Conservation (phyloP, 495 filamentous ascomycete species). For the Mycothermus thermophilus region DNA sequence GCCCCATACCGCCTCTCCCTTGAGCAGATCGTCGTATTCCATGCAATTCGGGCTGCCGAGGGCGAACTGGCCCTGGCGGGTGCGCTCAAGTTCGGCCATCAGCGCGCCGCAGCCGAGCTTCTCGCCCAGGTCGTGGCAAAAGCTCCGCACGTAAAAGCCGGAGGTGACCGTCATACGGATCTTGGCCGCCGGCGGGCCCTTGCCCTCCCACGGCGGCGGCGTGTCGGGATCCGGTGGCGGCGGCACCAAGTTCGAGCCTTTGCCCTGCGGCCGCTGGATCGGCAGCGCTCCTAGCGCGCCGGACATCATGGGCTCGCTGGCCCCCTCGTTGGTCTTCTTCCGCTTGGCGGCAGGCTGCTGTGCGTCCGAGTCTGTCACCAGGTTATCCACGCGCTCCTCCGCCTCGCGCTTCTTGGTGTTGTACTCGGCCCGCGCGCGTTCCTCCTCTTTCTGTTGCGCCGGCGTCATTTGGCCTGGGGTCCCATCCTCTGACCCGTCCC, state of each 20-base stretch:
- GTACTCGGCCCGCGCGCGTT: conserved; percentile 28
- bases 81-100: conserved; percentile 76
- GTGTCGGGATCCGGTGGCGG: conserved; percentile 19
- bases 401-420: conserved; percentile 36
- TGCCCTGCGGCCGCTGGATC: conserved; percentile 16
- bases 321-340: conserved; percentile 20
- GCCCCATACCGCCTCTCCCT: conserved; percentile 72
- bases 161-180: conserved; percentile 87
- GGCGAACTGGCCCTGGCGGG: conserved; percentile 65
- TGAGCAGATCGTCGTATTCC: conserved; percentile 65
- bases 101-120: conserved; percentile 67
- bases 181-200: conserved; percentile 56
- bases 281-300: conserved; percentile 28
- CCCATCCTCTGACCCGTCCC: too few species aligned
- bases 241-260: conserved; percentile 23
- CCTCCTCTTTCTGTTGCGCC: conserved; percentile 34
- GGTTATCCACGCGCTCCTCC: conserved; percentile 28
- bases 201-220: conserved; percentile 29
- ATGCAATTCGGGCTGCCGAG: conserved; percentile 54
- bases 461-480: conserved; percentile 25
- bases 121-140: conserved; percentile 82
- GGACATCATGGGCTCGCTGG: conserved; percentile 35
- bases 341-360: conserved; percentile 11
- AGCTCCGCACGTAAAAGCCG: conserved; percentile 91
- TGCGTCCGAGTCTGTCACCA: conserved; percentile 20